A percentile compares a stretch with the other conserved stretches of the same genome.
Conservation (phyloP, 1,284 basidiomycete species). For the Apiotrichum veenhuisii region DNA sequence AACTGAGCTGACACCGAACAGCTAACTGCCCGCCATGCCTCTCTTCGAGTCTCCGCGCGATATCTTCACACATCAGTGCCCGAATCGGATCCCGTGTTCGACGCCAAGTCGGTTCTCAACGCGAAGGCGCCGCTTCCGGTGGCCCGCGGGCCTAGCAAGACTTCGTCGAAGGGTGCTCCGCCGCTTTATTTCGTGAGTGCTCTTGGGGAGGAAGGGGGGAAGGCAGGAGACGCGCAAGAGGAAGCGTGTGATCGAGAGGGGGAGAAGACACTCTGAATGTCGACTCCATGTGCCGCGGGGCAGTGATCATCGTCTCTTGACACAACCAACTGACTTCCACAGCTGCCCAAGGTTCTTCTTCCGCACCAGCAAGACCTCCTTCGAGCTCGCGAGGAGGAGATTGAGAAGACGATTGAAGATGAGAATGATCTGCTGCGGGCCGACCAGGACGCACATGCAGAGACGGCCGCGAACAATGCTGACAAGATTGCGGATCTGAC, state of each 20-base stretch:
- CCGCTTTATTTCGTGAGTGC: conserved; percentile 46
- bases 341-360: conserved; percentile 44
- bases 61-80: conserved; percentile 38
- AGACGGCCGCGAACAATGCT: conserved; percentile 20
- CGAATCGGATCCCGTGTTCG: conserved; percentile 9
- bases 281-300: too few species aligned
- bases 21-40: conserved; percentile 37
- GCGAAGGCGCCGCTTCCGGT: conserved; percentile 38
- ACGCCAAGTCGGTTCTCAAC: conserved; percentile 26
- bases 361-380: conserved; percentile 41
- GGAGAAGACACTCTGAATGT: too few species aligned
- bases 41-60: conserved; percentile 30
- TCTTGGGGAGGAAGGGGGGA: too few species aligned
- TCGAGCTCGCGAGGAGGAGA: conserved; percentile 24
- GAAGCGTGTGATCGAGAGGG: too few species aligned
- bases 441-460: conserved; percentile 28
- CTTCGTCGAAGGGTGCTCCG: conserved; percentile 17
- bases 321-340: neutral
- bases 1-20: conserved; percentile 14
- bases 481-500: conserved; percentile 30
- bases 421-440: conserved; percentile 30
- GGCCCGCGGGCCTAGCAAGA: conserved; percentile 30
- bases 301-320: neutral
- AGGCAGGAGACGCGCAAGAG: too few species aligned
- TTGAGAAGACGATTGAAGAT: conserved; percentile 32